Evolutionary conservation across 805 yeast genomes (phyloP), one percentile per base, ranked within the genome.

Genomic region (Cyberlindnera suaveolens): DNA sequence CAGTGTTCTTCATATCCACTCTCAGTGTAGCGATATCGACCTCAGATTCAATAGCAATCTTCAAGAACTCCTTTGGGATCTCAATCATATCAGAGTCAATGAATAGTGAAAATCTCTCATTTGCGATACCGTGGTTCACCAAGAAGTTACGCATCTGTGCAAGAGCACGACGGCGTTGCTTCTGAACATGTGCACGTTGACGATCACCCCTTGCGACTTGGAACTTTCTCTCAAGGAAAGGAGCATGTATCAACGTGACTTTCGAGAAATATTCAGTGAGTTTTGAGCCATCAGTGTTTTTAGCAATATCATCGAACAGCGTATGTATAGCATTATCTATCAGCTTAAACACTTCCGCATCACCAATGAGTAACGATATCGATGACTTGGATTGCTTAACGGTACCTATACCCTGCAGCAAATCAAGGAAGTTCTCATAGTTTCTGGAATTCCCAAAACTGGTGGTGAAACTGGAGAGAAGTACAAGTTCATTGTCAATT

Each of bases 11-110:
- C 41, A 51, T 52, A 17, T 52, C 54, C 15, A 65, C 43, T 37
- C 64, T 43, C 1, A 64, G 51, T 0, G 64, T 63, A 5, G 57
- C 56, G 34, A 66, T 60, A 34, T 65, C 69, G 16, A 52, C 57
- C 3, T 39, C 47, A 8, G 62, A 49, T 5, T 46, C 43, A 6
- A 61, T 42, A 30, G 63, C 57, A 3, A 48, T 47, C 31, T 39
- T 37, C 6, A 63, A 38, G 53, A 64, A 46, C 32, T 61, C 52
- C 14, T 42, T 31, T 14, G 63, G 60, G 1, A 49, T 15, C 23
- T 51, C 50, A 16, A 55, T 39, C 26, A 65, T 48, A 41, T 65
- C 67, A 7, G 60, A 55, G 39, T 66, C 67, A 13, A 65, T 19
- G 32, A 57, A 66, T 13, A 66, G 39, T 0, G 64, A 49, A 39